Conservation (phyloP, 805 yeast species). For the Metschnikowia baotianmanensis region DNA sequence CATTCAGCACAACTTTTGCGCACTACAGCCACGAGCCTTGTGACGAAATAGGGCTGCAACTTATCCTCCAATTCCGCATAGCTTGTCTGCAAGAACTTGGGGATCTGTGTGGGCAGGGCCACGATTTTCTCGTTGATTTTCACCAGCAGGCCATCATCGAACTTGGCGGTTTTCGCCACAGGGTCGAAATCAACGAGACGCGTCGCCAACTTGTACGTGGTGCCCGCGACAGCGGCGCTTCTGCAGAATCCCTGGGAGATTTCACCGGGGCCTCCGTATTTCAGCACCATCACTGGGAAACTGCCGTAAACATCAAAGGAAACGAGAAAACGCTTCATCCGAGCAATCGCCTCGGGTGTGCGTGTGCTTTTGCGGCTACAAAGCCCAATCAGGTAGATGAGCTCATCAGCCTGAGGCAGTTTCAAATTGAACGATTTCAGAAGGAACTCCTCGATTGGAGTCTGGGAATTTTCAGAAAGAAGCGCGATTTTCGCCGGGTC, state of each 20-base stretch:
- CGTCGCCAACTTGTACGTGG: conserved; percentile 84
- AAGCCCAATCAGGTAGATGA: conserved; percentile 83
- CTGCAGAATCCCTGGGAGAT: conserved; percentile 95
- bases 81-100: conserved; percentile 41
- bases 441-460: conserved; percentile 60
- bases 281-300: conserved; percentile 88
- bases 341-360: conserved; percentile 72
- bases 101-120: conserved; percentile 65
- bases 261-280: conserved; percentile 96
- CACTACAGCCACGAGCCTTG: conserved; percentile 79
- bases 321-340: conserved; percentile 77
- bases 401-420: conserved; percentile 73
- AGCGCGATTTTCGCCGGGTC: conserved; percentile 60
- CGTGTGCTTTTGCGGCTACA: conserved; percentile 58
- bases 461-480: conserved; percentile 54
- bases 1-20: conserved; percentile 87
- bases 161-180: conserved; percentile 60
- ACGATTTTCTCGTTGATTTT: conserved; percentile 78
- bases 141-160: conserved; percentile 73
- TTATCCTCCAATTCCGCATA: conserved; percentile 41
- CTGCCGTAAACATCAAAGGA: conserved; percentile 92
- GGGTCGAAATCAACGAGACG: conserved; percentile 64
- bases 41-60: conserved; percentile 51
- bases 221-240: conserved; percentile 97
- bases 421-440: conserved; percentile 66